A percentile compares a stretch with the other conserved stretches of the same genome.
Evolutionary conservation across 306 rosid species (phyloP).

Genomic region (Arachis stenosperma): DNA sequence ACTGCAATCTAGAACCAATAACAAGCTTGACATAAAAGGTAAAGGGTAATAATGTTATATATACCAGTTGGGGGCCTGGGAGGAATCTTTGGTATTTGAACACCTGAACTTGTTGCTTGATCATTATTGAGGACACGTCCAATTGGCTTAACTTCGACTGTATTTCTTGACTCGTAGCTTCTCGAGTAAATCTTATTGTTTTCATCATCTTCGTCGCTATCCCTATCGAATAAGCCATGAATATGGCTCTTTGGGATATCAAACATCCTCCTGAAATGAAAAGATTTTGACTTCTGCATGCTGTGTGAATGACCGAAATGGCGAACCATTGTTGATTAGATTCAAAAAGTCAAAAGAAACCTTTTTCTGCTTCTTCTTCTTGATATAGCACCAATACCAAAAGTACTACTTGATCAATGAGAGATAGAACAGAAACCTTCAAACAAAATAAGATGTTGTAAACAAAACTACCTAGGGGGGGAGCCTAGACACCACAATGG

Average conservation of each 20-base stretch:
- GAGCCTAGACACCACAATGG: not conserved
- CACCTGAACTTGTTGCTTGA: constrained; percentile 36
- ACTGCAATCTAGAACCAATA: not conserved
- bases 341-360: constrained; percentile 30
- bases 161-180: constrained; percentile 37
- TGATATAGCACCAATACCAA: not conserved
- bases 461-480: constrained; percentile 4
- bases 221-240: constrained; percentile 57
- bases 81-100: constrained; percentile 35
- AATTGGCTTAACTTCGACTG: constrained; percentile 28
- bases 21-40: constrained; percentile 7
- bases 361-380: constrained; percentile 28
- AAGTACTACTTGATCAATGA: constrained; percentile 18
- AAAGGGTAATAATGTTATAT: not conserved
- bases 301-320: constrained; percentile 50
- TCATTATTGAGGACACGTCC: constrained; percentile 30
- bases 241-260: constrained; percentile 62
- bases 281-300: constrained; percentile 71
- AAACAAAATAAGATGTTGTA: constrained; percentile 40
- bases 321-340: constrained; percentile 62
- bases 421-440: constrained; percentile 32
- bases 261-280: constrained; percentile 68
- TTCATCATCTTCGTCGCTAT: constrained; percentile 41
- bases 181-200: constrained; percentile 32
- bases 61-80: constrained; percentile 54